phyloP scores from a whole-genome alignment of 805 yeast species.

The Candida maltosa region DNA sequence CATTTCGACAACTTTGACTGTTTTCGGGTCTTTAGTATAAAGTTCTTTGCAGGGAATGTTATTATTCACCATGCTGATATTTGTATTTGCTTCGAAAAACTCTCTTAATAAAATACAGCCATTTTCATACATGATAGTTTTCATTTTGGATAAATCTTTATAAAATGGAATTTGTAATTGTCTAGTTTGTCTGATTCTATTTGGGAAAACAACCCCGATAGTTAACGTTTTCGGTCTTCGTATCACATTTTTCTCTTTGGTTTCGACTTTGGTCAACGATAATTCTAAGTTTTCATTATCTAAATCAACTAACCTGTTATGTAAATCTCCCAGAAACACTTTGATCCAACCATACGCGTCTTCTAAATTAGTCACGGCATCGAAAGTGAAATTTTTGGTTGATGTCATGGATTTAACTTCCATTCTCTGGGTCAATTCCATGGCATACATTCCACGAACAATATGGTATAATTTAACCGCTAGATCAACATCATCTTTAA shows the following conservation, averaged over 20 bases:
- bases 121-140: constrained; percentile 19
- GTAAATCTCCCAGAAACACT: constrained; percentile 78
- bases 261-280: constrained; percentile 17
- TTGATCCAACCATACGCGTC: constrained; percentile 77
- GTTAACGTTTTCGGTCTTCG: constrained; percentile 56
- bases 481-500: constrained; percentile 34
- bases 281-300: constrained; percentile 57
- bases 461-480: constrained; percentile 57
- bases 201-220: constrained; percentile 28
- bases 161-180: constrained; percentile 39
- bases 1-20: constrained; percentile 38
- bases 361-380: constrained; percentile 45
- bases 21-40: constrained; percentile 12
- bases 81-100: constrained; percentile 23
- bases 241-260: constrained; percentile 19
- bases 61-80: constrained; percentile 19
- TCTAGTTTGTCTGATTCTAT: constrained; percentile 28
- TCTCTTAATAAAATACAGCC: constrained; percentile 43
- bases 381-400: constrained; percentile 69
- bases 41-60: constrained; percentile 15
- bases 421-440: constrained; percentile 55
- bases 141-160: constrained; percentile 34
- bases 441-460: constrained; percentile 58
- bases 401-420: constrained; percentile 86
- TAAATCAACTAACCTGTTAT: constrained; percentile 66